Conservation (phyloP, 2,329 filamentous ascomycete species). For the Ceratocystis colombiana region DNA sequence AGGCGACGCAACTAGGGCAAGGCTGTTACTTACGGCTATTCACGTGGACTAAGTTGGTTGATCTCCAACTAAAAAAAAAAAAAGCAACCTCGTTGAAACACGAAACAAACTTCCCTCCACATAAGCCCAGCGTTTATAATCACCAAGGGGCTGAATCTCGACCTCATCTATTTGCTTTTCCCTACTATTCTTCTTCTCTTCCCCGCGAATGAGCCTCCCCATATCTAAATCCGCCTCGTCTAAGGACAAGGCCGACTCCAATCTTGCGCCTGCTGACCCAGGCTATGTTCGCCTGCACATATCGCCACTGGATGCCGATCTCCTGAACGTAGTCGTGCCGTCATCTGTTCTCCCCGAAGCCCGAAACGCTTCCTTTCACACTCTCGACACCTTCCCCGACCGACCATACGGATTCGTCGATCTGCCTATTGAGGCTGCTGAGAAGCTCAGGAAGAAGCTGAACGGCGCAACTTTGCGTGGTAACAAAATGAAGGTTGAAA, state of each 20-base stretch:
- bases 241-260: constrained; percentile 5
- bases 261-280: constrained; percentile 19
- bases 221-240: constrained; percentile 13
- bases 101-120: neutral
- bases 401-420: constrained; percentile 84
- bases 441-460: constrained; percentile 84
- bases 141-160: neutral
- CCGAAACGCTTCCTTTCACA: constrained; percentile 79
- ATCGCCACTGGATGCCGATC: constrained; percentile 66
- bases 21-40: neutral
- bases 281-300: constrained; percentile 56
- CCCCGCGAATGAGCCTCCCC: constrained; percentile 17
- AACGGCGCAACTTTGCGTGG: constrained; percentile 80
- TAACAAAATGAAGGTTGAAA: constrained; percentile 72
- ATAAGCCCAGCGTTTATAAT: neutral
- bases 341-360: constrained; percentile 55
- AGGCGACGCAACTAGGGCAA: neutral
- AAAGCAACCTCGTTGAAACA: constrained; percentile 3
- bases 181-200: neutral
- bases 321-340: constrained; percentile 63
- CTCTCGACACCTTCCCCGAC: constrained; percentile 78
- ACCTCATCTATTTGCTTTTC: neutral
- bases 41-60: neutral
- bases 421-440: constrained; percentile 67
- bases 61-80: neutral